Evolutionary conservation across 2,329 filamentous ascomycete species (phyloP).

Genomic region (Clarireedia paspali): DNA sequence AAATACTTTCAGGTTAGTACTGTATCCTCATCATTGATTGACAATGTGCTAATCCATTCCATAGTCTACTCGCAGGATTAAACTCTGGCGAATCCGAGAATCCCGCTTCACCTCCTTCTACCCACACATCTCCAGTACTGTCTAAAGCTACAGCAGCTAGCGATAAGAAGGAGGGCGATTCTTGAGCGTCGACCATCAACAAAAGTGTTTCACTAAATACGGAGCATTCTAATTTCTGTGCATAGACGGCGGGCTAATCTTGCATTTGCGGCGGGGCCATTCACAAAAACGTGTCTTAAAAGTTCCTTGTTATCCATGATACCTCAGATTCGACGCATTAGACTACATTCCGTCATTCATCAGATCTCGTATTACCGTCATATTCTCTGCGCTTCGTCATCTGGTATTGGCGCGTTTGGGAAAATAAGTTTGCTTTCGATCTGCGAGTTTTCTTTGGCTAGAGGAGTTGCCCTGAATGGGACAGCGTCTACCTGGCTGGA

Average conservation of each 20-base stretch:
- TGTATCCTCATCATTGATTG: neutral
- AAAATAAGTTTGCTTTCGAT: conserved; percentile 26
- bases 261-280: conserved; percentile 37
- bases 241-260: conserved; percentile 37
- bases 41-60: conserved; percentile 22
- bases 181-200: conserved; percentile 24
- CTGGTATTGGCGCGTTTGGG: conserved; percentile 23
- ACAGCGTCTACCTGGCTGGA: neutral
- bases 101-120: conserved; percentile 63
- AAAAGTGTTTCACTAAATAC: conserved; percentile 31
- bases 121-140: conserved; percentile 57
- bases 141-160: conserved; percentile 53
- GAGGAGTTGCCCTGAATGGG: conserved; percentile 14
- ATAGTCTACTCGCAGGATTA: conserved; percentile 45
- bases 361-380: conserved; percentile 25
- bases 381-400: conserved; percentile 22
- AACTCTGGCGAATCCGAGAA: conserved; percentile 46
- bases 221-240: conserved; percentile 36
- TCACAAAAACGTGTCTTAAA: conserved; percentile 36
- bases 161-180: conserved; percentile 45
- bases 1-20: conserved; percentile 90
- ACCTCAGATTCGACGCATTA: conserved; percentile 32
- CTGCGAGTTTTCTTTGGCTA: conserved; percentile 23
- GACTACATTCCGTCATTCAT: conserved; percentile 27
- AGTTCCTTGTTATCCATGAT: conserved; percentile 38